Conservation (phyloP, 805 yeast genomes). For the Teunomyces kruisii region DNA sequence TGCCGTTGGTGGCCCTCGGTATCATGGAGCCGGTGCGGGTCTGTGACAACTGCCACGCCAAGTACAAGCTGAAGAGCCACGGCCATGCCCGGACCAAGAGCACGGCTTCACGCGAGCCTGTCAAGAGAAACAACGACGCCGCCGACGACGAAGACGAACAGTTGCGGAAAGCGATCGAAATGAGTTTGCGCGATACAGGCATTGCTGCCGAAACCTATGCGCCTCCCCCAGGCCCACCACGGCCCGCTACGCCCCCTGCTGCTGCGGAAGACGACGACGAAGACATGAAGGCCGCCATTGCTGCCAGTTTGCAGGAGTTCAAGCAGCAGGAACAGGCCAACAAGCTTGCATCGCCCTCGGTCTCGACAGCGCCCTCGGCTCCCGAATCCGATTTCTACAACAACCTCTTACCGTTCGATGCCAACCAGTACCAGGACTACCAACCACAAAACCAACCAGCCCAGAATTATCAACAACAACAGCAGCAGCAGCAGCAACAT, state of each 20-base stretch:
- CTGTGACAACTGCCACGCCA: conserved; percentile 84
- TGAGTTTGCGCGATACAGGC: conserved; percentile 58
- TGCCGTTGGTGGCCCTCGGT: conserved; percentile 80
- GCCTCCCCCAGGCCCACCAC: conserved; percentile 25
- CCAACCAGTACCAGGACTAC: conserved; percentile 3
- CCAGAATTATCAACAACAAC: conserved; percentile 7
- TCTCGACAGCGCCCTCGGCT: conserved; percentile 11
- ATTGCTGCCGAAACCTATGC: conserved; percentile 1
- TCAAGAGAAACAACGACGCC: conserved; percentile 15
- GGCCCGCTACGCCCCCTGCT: conserved; percentile 12
- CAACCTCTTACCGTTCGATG: conserved; percentile 24
- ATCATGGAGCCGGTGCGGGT: conserved; percentile 88
- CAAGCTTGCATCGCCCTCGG: neutral
- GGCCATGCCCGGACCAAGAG: conserved; percentile 8
- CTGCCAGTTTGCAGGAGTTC: conserved; percentile 80
- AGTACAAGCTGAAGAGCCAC: conserved; percentile 35
- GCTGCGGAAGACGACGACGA: conserved; percentile 72
- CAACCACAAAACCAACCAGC: neutral
- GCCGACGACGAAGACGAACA: conserved; percentile 77
- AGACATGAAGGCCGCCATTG: conserved; percentile 91
- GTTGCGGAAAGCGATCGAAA: conserved; percentile 70
- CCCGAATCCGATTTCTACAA: conserved; percentile 30
- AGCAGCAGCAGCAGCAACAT: too few species aligned
- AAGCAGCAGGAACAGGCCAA: conserved; percentile 32
- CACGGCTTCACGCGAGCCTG: neutral